A percentile compares a stretch with the other conserved stretches of the same genome.
phyloP scores from a whole-genome alignment of 2,329 filamentous ascomycete genomes.

The Trichoderma hamatum region DNA sequence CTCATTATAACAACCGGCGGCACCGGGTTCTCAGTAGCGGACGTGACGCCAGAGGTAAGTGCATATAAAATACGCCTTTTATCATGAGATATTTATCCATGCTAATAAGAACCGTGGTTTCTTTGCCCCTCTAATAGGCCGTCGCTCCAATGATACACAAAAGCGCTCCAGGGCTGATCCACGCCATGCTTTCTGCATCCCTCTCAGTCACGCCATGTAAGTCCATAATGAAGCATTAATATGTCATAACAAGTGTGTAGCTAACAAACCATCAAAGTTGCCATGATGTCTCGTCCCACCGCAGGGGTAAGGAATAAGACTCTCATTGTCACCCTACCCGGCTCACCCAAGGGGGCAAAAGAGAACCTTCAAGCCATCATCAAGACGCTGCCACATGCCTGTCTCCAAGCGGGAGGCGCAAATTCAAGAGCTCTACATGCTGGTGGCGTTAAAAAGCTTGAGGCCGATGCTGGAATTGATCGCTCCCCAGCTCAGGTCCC shows the following conservation, averaged over 20 bases:
- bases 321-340: constrained; percentile 85
- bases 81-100: background rate
- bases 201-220: constrained; percentile 85
- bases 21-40: constrained; percentile 85
- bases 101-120: background rate
- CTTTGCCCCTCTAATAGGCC: constrained; percentile 57
- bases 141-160: constrained; percentile 79
- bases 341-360: constrained; percentile 91
- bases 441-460: constrained; percentile 81
- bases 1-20: constrained; percentile 88
- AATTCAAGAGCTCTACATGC: constrained; percentile 79
- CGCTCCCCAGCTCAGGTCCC: constrained; percentile 40
- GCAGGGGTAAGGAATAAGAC: constrained; percentile 83
- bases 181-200: constrained; percentile 89
- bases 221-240: constrained; percentile 38
- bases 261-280: constrained; percentile 61
- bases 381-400: constrained; percentile 94
- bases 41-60: constrained; percentile 82
- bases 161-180: constrained; percentile 87
- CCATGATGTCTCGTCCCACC: constrained; percentile 93
- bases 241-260: background rate
- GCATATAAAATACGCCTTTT: background rate
- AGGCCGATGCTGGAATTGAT: constrained; percentile 74
- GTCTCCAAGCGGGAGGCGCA: constrained; percentile 79
- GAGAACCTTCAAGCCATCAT: constrained; percentile 90